A percentile compares a stretch with the other conserved stretches of the same genome.
phyloP scores from a whole-genome alignment of 257 asterid species.

The Mentha longifolia region DNA sequence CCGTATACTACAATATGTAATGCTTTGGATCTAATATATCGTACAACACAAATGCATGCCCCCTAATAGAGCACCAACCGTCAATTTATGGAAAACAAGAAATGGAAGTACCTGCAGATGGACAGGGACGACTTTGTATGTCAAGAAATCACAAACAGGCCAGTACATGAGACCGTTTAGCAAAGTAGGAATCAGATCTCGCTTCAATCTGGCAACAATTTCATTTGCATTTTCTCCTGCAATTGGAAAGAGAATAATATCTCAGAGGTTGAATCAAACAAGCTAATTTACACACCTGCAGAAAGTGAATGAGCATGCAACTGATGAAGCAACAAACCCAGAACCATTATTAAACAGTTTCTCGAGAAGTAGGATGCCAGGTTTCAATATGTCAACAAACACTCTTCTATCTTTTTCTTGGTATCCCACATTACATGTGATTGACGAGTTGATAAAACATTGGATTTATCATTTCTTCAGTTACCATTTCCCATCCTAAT shows the following conservation, averaged over 20 bases:
- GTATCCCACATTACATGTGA: no score
- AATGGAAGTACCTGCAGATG: slow-evolving; percentile 72
- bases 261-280: slow-evolving; percentile 10
- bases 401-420: no score
- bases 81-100: slow-evolving; percentile 16
- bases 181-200: slow-evolving; percentile 86
- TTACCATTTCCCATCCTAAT: no score
- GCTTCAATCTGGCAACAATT: slow-evolving; percentile 71
- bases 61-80: background rate
- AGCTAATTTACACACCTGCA: background rate
- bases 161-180: slow-evolving; percentile 73
- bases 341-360: background rate
- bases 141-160: slow-evolving; percentile 89
- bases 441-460: no score
- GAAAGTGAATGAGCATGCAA: background rate
- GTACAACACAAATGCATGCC: no score
- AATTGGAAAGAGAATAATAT: slow-evolving; percentile 20
- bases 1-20: no score
- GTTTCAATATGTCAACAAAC: no score
- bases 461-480: no score
- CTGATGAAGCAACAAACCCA: background rate
- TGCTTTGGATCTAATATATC: no score
- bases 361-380: no score
- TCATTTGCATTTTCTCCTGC: slow-evolving; percentile 69
- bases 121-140: slow-evolving; percentile 78